Base-by-base conservation (phyloP, 176 grass and related monocot genomes). In the Metroxylon sagu region DNA sequence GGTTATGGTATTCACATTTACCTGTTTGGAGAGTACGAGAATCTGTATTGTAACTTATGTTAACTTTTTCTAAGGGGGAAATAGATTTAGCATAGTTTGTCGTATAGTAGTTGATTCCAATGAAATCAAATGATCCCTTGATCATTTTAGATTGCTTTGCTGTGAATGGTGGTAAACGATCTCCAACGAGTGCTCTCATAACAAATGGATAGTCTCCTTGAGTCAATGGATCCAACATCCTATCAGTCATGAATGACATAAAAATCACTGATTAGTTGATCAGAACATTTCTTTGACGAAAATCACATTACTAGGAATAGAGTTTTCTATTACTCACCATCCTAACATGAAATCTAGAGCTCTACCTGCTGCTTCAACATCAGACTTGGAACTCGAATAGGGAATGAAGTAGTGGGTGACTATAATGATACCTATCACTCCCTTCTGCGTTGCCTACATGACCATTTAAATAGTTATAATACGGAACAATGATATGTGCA, bases 41-140 rank as follows among this genome's bases (percentile, higher is more conserved):
- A 76, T 95, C 85, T n/a, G 76, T 55, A 0, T 54, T 6, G n/a
- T 83, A 95, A 18, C 78, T 69, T 0, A 19, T 1, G 0, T 16
- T 25, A 25, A 77, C 53, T 2, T 12, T 18, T 54, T 73, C 66
- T 19, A 59, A 51, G 16, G 70, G 51, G 3, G 81, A 64, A n/a
- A 50, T 15, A 16, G 12, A 19, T 50, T 26, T 28, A 14, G 73
- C 67, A 52, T 64, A 95, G 56, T 79, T 66, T 18, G 78, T 16
- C 16, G 81, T 84, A 66, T 85, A 95, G 60, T 95, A 95, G 64
- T 95, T 95, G 18, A 89, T 17, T 29, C 85, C 85, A 57, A 89
- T 25, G 68, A 89, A 95, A 50, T 95, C 82, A 16, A 82, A 72
- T 0, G 89, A 89, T 6, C 82, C 73, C 65, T 50, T 83, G 0